Evolutionary conservation across 139 green algal species (phyloP).

Genomic region (Edaphochlamys debaryana): DNA sequence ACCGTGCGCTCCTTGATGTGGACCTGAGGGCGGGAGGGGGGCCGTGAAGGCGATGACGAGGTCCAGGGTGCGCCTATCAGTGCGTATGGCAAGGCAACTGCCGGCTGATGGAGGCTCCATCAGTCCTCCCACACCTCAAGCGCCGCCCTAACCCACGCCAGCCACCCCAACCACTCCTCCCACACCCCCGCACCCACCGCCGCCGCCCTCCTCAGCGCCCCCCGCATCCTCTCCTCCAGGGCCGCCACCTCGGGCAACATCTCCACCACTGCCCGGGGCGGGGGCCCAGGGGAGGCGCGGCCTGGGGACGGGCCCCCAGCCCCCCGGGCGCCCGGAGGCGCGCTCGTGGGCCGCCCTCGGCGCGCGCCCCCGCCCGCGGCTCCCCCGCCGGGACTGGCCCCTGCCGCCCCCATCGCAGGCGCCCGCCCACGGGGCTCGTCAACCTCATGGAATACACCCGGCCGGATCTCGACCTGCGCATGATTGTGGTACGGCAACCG

Average conservation of each 20-base stretch:
- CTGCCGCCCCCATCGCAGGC: not conserved
- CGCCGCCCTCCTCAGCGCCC: slow-evolving; percentile 36
- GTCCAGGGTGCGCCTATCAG: too few relatives aligned
- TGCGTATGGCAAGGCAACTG: not conserved
- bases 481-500: not conserved
- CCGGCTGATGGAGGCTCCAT: too few relatives aligned
- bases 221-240: slow-evolving; percentile 57
- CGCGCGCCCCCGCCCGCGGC: not conserved
- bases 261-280: not conserved
- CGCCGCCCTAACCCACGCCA: not conserved
- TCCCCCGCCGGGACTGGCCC: not conserved
- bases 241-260: slow-evolving; percentile 45
- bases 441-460: slow-evolving; percentile 46
- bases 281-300: not conserved
- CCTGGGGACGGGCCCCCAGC: not conserved
- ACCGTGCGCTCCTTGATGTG: slow-evolving; percentile 51
- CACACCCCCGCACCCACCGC: slow-evolving; percentile 31
- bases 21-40: not conserved
- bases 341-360: not conserved
- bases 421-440: too few relatives aligned
- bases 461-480: slow-evolving; percentile 46
- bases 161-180: too few relatives aligned
- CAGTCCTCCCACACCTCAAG: too few relatives aligned
- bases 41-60: not conserved
- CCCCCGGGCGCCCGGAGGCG: not conserved